Evolutionary conservation across 2,329 filamentous ascomycete species (phyloP), one percentile per base, ranked within the genome.

Genomic region (Fusarium sp.): DNA sequence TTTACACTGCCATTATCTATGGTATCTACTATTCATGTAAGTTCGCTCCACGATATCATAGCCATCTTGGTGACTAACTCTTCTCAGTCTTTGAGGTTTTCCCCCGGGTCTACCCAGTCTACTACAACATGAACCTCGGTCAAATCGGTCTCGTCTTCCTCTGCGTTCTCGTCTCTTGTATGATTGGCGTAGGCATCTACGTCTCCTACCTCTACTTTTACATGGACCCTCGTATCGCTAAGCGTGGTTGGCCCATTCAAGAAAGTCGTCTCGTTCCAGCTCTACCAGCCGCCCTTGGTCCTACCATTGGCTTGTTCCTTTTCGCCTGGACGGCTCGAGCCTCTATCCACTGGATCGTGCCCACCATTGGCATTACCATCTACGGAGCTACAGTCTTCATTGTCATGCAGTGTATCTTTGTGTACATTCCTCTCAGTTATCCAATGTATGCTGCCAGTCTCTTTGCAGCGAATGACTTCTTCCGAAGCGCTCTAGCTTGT

Each of bases 1-100:
- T 90, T 42, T 92, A 92, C 80, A 89, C 87, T 7, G 87, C 87
- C 61, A 85, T 92, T 73, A 86, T 89, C 73, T 92, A 91, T 80
- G 88, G 85, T 60, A 90, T 89, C 77, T 90, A 89, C 83, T 89
- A 89, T 76, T 86, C 84, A 47, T 92, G 81, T 81, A 75, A 78
- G 80, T 41, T 14, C 5, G 12, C 24, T 12, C 9, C 8, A 10
- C 9, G 12, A n/a, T 17, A 26, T 9, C 36, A 12, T 6, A 11
- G n/a, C 24, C 17, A 34, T 3, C 28, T 22, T 5, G 20, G 39
- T 10, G 28, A 45, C 59, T 78, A 68, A 77, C 70, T 62, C 20
- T 22, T 20, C 52, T 51, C 32, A 82, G 81, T 84, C 80, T 92
- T 92, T 78, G 90, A 92, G 76, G 88, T 88, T n/a, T 92, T 92